Evolutionary conservation across 306 rosid genomes (phyloP), one percentile per base, ranked within the genome.

Genomic region (Mucuna pruriens): DNA sequence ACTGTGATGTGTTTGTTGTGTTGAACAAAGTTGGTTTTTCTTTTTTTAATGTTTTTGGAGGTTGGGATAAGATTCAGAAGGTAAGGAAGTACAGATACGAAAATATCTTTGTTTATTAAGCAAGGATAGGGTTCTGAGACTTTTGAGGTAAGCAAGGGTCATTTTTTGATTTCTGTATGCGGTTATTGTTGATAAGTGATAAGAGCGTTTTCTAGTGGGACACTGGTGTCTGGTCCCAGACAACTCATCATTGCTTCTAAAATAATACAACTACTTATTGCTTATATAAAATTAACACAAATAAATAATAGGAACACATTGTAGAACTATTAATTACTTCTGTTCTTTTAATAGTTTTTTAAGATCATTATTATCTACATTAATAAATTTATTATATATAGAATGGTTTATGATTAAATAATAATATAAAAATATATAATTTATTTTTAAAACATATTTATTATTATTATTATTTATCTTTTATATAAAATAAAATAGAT

Each of bases 111-210:
- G 38, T 6, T n/a, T 42, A 38, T 42, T n/a, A n/a, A n/a, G 26
- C 67, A 23, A 29, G 83, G 86, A 78, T 84, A 84, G 80, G 84
- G 73, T 54, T 52, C 25, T 72, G 72, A 44, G 80, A 78, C 76
- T 83, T 71, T 73, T 79, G 76, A 34, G 87, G 72, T 12, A 29
- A 22, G 73, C 55, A 65, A 23, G 46, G 44, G 77, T 38, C 48
- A 25, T 9, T 61, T n/a, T 19, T 39, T 38, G 72, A 75, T 62
- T 62, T 83, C 71, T 72, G 86, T 83, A 76, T 72, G 76, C 77
- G 61, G 70, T 60, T 31, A 62, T 65, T 17, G 72, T 55, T 71
- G 87, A 84, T 84, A 84, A 84, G 84, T 84, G 84, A 79, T 84
- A 79, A 84, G 87, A 54, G 84, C 80, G 74, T 72, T n/a, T 79